Evolutionary conservation across 257 asterid species (phyloP), one percentile per base, ranked within the genome.

Genomic region (Rehmannia glutinosa): DNA sequence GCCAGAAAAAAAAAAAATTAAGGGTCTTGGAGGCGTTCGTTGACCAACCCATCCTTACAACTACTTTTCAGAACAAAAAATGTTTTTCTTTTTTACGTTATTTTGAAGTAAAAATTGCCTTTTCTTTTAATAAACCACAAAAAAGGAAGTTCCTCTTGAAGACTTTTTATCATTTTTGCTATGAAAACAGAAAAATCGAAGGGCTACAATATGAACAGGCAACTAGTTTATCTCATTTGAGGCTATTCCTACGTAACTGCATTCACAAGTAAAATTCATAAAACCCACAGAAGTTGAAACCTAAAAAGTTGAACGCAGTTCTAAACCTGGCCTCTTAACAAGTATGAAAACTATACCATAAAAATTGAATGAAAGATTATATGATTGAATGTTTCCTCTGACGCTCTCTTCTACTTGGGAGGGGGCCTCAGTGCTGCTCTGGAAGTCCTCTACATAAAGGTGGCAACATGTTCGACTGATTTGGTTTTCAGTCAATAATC

Each of bases 161-260:
- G n/a, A n/a, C n/a, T n/a, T n/a, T n/a, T n/a, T n/a, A n/a, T n/a
- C n/a, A n/a, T n/a, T n/a, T n/a, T n/a, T n/a, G n/a, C n/a, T n/a
- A n/a, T n/a, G n/a, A n/a, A n/a, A n/a, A n/a, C n/a, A n/a, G n/a
- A n/a, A n/a, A n/a, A n/a, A n/a, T n/a, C n/a, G n/a, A 42, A 15
- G 25, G 66, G 56, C 73, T 57, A 70, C 76, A 75, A 52, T 70
- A 57, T 71, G 71, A 58, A 76, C 67, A 66, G 60, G 64, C 69
- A 60, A 59, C 62, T 71, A 25, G 24, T 45, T 66, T 61, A 57
- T 71, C 81, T 76, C 81, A 66, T 76, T 66, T 69, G 75, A 75
- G 75, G 75, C 72, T 63, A 69, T 27, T 53, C 70, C 73, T 65
- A 70, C 24, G 33, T 28, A 6, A 32, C 65, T 32, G 68, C 61